Percentiles rank a stretch among this genome's conserved stretches.
Conservation (phyloP, 139 green algal species). For the Micractinium conductrix region DNA sequence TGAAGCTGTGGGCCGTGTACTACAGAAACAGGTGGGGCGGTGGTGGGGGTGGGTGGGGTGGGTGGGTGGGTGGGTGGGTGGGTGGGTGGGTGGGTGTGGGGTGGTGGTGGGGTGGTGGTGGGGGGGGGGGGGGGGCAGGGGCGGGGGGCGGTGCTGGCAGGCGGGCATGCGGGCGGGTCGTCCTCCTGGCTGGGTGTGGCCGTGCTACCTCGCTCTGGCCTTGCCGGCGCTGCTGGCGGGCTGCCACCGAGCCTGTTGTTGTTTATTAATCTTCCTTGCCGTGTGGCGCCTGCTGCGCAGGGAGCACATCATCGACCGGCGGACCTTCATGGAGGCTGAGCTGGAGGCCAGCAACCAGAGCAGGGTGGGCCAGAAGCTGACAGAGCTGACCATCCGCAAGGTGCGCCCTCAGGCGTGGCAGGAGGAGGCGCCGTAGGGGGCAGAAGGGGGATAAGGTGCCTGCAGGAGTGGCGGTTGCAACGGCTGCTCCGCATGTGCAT, state of each 20-base stretch:
- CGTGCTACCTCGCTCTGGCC: too few relatives aligned
- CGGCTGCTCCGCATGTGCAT: too few relatives aligned
- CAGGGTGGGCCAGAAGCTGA: conserved; percentile 87
- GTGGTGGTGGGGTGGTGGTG: not conserved
- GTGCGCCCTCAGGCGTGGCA: conserved; percentile 41
- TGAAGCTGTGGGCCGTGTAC: conserved; percentile 21
- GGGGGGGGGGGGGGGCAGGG: too few relatives aligned
- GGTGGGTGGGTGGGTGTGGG: not conserved
- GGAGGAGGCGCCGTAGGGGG: not conserved
- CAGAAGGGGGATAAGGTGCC: too few relatives aligned
- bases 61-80: too few relatives aligned
- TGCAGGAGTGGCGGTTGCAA: too few relatives aligned
- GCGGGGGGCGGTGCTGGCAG: not conserved
- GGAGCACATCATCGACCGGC: conserved; percentile 27
- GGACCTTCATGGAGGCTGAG: conserved; percentile 14
- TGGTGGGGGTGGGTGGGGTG: not conserved
- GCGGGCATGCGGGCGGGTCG: too few relatives aligned
- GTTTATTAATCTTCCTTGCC: not conserved
- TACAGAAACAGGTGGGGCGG: conserved; percentile 21
- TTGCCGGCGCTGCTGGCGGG: too few relatives aligned
- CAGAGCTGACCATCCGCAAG: conserved; percentile 87
- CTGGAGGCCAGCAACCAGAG: conserved; percentile 8
- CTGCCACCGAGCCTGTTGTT: not conserved
- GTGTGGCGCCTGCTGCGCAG: too few relatives aligned
- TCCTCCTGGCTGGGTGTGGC: not conserved